Base-by-base conservation (phyloP, 2,329 filamentous ascomycete genomes). In the Arthrobotrys pseudoclavata region DNA sequence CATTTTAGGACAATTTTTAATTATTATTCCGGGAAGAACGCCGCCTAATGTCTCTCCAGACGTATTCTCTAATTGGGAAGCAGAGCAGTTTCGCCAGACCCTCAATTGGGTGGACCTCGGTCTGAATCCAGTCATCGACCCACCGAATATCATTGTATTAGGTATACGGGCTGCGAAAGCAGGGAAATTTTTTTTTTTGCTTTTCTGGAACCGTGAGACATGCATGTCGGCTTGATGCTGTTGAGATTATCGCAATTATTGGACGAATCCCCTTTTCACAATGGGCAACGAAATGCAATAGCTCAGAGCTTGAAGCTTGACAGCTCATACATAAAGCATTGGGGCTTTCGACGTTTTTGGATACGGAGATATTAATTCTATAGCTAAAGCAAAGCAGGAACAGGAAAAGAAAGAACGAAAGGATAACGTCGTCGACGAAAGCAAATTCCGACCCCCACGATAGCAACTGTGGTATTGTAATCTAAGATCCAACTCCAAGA, bases 11-110 rank as follows among this genome's bases (percentile, higher is more conserved):
- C 50, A 24, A 61, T 52, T 70, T 67, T 76, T 76, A 76, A 76
- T 70, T 70, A 66, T 76, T 76, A 34, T 57, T 72, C 69, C 53
- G 55, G 69, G 50, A 62, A 55, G 37, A 68, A 68, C 62, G 66
- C 64, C 71, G 71, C 72, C 72, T 76, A 76, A 76, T 76, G 74
- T 77, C 67, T 77, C 60, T 77, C 60, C 74, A 77, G 48, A 67
- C 31, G 22, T 20, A 47, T 24, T 62, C 57, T 76, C 34, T 50
- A 61, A 52, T 76, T 37, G 64, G 48, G 31, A 53, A 50, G 31
- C 22, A 57, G n/a, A 76, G 22, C 6, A 37, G 50, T 69, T 70
- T 69, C 60, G 72, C 64, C 60, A 66, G 63, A 64, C 71, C 20
- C 37, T 76, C 50, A 15, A 47, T 52, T 29, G 48, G 57, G 50